A percentile compares a stretch with the other conserved stretches of the same genome.
Evolutionary conservation across 495 filamentous ascomycete species (phyloP).

Genomic region (Aspergillus nidulans): DNA sequence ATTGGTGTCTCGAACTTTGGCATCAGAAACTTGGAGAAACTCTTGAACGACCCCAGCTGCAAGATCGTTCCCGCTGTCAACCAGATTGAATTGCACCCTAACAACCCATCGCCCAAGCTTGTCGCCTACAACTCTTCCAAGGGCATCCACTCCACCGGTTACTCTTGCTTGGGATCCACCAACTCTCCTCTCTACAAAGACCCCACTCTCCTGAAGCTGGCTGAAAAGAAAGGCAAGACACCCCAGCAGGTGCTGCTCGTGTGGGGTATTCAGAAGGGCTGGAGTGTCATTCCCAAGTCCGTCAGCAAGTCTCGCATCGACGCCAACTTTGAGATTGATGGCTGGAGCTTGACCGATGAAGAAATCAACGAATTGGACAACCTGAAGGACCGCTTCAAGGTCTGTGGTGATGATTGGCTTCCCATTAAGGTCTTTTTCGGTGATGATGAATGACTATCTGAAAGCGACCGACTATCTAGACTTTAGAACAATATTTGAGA

Average conservation of each 20-base stretch:
- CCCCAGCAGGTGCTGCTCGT: constrained; percentile 62
- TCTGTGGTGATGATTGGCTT: constrained; percentile 65
- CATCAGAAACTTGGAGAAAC: constrained; percentile 56
- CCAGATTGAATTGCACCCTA: constrained; percentile 89
- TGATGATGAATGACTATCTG: constrained; percentile 63
- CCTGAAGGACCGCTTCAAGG: constrained; percentile 68
- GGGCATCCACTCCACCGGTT: constrained; percentile 65
- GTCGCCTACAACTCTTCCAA: constrained; percentile 65
- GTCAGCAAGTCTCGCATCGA: constrained; percentile 60
- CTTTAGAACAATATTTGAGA: not conserved
- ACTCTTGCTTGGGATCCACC: constrained; percentile 64
- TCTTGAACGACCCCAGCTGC: constrained; percentile 49
- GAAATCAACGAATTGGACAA: constrained; percentile 59
- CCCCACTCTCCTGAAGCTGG: constrained; percentile 53
- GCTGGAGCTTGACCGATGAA: constrained; percentile 60
- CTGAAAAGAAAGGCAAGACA: constrained; percentile 62
- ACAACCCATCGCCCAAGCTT: constrained; percentile 74
- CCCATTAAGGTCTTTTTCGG: constrained; percentile 83
- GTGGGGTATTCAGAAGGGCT: constrained; percentile 69
- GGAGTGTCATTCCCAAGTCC: constrained; percentile 70
- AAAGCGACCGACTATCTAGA: constrained; percentile 15
- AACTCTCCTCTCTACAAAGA: constrained; percentile 54
- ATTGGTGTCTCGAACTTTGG: constrained; percentile 63
- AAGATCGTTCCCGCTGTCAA: constrained; percentile 78
- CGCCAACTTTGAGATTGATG: constrained; percentile 61